Evolutionary conservation across 1,139 yeast species (phyloP).

Genomic region (Yarrowia galli): DNA sequence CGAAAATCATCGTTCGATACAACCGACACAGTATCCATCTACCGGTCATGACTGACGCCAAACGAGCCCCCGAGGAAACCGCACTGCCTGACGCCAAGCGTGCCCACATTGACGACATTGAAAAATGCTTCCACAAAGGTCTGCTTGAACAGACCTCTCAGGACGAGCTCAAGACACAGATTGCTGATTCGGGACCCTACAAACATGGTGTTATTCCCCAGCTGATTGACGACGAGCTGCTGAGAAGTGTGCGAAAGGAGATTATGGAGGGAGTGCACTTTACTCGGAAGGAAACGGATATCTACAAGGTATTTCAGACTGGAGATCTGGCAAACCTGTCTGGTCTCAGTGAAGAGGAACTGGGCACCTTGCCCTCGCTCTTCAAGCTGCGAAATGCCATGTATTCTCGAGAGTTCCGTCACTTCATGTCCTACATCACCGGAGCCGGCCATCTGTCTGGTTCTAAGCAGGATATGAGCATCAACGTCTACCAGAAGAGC

Average conservation of each 20-base stretch:
- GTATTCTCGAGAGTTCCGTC: constrained; percentile 84
- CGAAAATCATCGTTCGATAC: constrained; percentile 9
- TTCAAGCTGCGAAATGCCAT: constrained; percentile 83
- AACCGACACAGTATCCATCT: neutral
- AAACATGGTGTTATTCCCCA: constrained; percentile 85
- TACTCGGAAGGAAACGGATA: constrained; percentile 95
- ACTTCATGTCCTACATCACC: constrained; percentile 79
- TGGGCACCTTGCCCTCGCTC: constrained; percentile 73
- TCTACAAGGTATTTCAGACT: constrained; percentile 91
- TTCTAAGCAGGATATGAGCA: constrained; percentile 85
- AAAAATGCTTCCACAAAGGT: constrained; percentile 32
- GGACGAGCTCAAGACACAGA: constrained; percentile 42
- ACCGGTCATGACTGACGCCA: constrained; percentile 29
- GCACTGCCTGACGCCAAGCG: constrained; percentile 28
- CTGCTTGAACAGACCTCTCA: constrained; percentile 24
- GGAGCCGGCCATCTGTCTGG: constrained; percentile 93
- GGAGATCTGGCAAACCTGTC: constrained; percentile 95
- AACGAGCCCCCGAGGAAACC: constrained; percentile 21
- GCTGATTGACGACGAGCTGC: constrained; percentile 74
- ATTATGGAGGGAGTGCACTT: constrained; percentile 84
- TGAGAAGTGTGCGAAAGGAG: constrained; percentile 82
- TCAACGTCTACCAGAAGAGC: constrained; percentile 89
- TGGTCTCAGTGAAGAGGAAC: constrained; percentile 80
- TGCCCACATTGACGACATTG: constrained; percentile 27
- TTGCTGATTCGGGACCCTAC: constrained; percentile 70